Evolutionary conservation across 352 stramenopile genomes (phyloP), one percentile per base, ranked within the genome.

Genomic region (Sclerospora graminicola): DNA sequence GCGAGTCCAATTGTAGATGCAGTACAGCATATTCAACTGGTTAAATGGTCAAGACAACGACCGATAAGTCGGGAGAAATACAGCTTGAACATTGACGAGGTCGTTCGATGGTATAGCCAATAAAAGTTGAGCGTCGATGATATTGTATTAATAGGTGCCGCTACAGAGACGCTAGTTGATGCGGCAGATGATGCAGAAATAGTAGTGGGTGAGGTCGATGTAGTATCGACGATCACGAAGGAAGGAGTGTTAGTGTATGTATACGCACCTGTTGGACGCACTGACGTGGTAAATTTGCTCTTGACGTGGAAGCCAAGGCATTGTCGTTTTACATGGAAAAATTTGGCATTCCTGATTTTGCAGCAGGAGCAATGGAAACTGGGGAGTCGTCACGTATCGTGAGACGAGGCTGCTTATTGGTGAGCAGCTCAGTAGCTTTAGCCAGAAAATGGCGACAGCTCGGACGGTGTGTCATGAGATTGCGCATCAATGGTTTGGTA

Each of bases 381-480:
- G 86, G 89, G 90, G 92, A 15, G 65, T 97, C 4, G 82, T 98
- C 3, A 99, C 95, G n/a, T 99, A 98, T 61, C 71, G 94, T 13
- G 94, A 99, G 66, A 95, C 84, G n/a, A 66, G 80, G 30, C 58
- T 97, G 16, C 63, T 97, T 7, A 88, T 95, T 33, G 82, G 94
- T 41, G 60, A 66, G n/a, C 49, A 82, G 45, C 51, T 76, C 11
- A 85, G 69, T 42, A 85, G 70, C 35, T 78, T 84, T 31, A 50
- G 54, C 23, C 71, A 85, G 39, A 84, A 84, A 49, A 65, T 69
- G 34, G 64, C 59, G 4, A 95, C 97, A 15, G 94, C 93, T 18
- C 85, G 84, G 3, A 96, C 98, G 1, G 94, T 99, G 13, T 97
- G 87, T 31, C 96, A 99, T 62, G 96, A 99, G 67, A 81, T 99